Percentiles rank a stretch among this genome's conserved stretches.
These are phyloP conservation scores for Ustilago xerochloae DNA, from an alignment of 1,284 basidiomycete genomes.

Conservation along the genomic window DNA sequence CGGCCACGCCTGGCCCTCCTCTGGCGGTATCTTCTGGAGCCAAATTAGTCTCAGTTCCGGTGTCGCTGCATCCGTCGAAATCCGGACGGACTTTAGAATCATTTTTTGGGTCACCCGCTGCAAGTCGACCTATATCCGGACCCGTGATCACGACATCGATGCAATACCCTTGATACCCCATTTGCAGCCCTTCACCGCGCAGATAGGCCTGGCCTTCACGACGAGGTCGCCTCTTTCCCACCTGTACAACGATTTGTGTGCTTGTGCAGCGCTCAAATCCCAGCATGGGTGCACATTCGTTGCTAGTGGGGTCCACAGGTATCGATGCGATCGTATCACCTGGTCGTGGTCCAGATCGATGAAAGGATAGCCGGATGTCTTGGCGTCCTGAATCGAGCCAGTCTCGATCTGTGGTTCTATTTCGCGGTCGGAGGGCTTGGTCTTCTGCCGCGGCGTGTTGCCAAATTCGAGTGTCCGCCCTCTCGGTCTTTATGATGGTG, in stretches of 20 bases:
- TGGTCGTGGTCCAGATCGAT: not conserved
- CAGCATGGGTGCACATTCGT: not conserved
- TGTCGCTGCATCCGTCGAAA: not conserved
- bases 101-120: not conserved
- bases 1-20: not conserved
- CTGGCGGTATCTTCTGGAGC: too few relatives aligned
- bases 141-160: constrained; percentile 8
- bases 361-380: not conserved
- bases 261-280: constrained; percentile 10
- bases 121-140: not conserved
- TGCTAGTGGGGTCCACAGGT: not conserved
- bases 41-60: not conserved
- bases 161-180: constrained; percentile 37
- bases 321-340: not conserved
- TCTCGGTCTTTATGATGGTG: constrained; percentile 43
- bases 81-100: not conserved
- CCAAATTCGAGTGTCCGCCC: constrained; percentile 43
- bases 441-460: constrained; percentile 28
- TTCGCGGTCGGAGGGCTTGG: not conserved
- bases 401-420: not conserved
- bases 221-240: constrained; percentile 20
- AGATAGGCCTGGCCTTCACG: constrained; percentile 12
- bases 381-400: not conserved
- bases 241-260: constrained; percentile 40
- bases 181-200: constrained; percentile 38